These are phyloP conservation scores for Fusarium sp. DNA, from an alignment of 2,329 filamentous ascomycete genomes.

Conservation along the genomic window DNA sequence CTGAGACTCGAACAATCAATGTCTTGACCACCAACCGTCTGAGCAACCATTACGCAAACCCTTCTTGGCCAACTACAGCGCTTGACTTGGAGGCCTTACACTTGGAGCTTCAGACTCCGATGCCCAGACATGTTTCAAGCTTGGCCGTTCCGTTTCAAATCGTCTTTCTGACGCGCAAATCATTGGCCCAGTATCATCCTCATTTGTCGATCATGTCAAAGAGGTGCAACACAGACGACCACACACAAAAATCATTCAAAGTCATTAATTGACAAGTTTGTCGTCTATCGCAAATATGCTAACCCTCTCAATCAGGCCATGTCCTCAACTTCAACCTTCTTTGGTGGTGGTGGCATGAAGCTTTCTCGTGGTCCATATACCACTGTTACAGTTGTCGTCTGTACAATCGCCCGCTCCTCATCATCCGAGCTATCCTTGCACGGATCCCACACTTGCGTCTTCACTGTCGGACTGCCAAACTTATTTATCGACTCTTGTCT, in stretches of 20 bases:
- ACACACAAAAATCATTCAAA: neutral
- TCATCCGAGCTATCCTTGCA: constrained; percentile 24
- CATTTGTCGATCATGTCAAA: neutral
- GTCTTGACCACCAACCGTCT: neutral
- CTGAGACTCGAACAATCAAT: neutral
- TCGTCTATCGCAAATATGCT: neutral
- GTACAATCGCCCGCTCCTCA: constrained; percentile 38
- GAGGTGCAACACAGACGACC: neutral
- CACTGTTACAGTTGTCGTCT: constrained; percentile 43
- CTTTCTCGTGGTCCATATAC: constrained; percentile 37
- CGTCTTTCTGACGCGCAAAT: neutral
- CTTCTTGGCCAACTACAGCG: neutral
- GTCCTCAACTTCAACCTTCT: neutral
- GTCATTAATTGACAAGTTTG: neutral
- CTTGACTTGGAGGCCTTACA: neutral
- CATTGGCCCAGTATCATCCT: neutral
- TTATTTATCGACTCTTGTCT: constrained; percentile 40
- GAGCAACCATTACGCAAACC: neutral
- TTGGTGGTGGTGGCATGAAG: neutral
- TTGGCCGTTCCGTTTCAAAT: constrained; percentile 14
- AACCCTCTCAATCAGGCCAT: neutral
- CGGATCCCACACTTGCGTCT: constrained; percentile 22
- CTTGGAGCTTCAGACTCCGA: neutral
- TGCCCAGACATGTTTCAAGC: constrained; percentile 18
- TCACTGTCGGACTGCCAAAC: constrained; percentile 25